Conservation (phyloP, 2,329 filamentous ascomycete genomes). For the Mariannaea sp. region DNA sequence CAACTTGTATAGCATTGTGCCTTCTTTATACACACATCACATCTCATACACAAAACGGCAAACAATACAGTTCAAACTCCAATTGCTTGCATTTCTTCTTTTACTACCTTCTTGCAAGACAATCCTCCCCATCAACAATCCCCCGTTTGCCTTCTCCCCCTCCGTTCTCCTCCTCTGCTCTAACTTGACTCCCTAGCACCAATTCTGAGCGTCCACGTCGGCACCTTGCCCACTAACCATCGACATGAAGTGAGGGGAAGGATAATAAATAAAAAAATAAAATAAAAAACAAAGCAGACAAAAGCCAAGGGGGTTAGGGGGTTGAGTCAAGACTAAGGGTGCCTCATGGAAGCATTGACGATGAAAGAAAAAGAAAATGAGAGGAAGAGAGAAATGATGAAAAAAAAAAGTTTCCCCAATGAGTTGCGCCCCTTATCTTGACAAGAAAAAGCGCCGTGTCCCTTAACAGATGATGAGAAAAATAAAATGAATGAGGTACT, state of each 20-base stretch:
- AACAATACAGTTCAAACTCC: no score
- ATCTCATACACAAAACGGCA: background rate
- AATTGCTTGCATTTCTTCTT: background rate
- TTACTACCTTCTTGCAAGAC: background rate
- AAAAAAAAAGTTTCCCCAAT: conserved; percentile 19
- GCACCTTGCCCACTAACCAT: background rate
- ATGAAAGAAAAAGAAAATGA: conserved; percentile 6
- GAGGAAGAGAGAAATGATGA: conserved; percentile 20
- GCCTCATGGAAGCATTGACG: no score
- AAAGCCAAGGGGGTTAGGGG: no score
- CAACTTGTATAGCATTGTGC: no score
- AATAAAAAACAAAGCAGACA: no score
- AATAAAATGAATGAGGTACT: conserved; percentile 3
- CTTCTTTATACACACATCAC: background rate
- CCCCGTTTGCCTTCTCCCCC: background rate
- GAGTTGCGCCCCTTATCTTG: conserved; percentile 30
- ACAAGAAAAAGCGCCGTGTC: conserved; percentile 37
- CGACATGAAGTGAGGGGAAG: background rate
- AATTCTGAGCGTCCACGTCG: no score
- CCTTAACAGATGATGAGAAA: conserved; percentile 31
- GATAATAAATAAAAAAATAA: background rate
- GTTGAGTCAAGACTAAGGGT: no score
- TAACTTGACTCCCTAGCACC: background rate
- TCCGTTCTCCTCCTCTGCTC: background rate
- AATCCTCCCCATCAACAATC: background rate